phyloP scores from a whole-genome alignment of 352 stramenopile species.

The Phytophthora pluvialis region DNA sequence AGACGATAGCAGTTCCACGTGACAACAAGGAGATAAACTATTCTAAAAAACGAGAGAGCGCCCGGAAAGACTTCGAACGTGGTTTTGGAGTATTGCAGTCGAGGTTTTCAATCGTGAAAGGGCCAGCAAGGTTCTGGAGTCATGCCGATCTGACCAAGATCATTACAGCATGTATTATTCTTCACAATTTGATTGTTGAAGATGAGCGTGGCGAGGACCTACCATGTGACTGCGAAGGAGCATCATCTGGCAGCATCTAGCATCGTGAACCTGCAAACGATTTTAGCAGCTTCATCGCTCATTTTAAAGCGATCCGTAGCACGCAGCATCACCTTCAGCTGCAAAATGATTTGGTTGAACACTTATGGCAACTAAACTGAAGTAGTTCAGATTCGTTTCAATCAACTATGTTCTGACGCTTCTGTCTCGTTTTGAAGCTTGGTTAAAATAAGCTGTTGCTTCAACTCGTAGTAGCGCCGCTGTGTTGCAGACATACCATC shows the following conservation, averaged over 20 bases:
- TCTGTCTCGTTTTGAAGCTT: too few species aligned
- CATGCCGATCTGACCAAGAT: too few species aligned
- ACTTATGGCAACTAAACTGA: too few species aligned
- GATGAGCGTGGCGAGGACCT: not conserved
- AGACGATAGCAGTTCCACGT: not conserved
- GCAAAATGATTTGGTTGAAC: too few species aligned
- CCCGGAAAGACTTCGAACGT: constrained; percentile 8
- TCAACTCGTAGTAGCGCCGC: constrained; percentile 1
- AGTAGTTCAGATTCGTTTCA: too few species aligned
- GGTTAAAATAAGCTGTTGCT: not conserved
- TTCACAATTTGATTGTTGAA: not conserved
- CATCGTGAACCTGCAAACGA: too few species aligned
- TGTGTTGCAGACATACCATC: not conserved
- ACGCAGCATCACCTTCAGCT: too few species aligned
- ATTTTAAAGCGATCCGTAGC: too few species aligned
- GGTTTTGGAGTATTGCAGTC: constrained; percentile 6
- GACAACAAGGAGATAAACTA: not conserved
- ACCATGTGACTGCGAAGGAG: not conserved
- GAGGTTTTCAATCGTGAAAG: not conserved
- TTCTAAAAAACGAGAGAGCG: not conserved
- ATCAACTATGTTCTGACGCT: too few species aligned
- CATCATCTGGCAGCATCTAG: too few species aligned
- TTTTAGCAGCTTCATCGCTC: too few species aligned
- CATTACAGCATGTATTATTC: not conserved
- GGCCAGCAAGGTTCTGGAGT: not conserved